Evolutionary conservation across 345 rosid genomes (phyloP).

Genomic region (Eucalyptus brandiana): DNA sequence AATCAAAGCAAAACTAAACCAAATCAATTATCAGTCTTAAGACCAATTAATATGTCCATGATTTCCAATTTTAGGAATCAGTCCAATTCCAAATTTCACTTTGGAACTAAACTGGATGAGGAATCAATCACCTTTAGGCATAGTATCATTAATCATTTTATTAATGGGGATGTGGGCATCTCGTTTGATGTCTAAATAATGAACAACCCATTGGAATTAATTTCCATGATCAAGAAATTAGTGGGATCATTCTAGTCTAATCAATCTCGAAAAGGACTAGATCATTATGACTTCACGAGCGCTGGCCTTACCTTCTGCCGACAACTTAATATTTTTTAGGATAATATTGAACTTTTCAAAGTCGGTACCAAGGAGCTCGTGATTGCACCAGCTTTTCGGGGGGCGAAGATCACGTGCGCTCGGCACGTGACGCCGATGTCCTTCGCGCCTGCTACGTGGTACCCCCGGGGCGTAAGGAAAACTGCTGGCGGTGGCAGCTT

Average conservation of each 20-base stretch:
- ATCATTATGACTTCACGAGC: background rate
- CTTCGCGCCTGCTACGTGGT: background rate
- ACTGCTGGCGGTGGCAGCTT: background rate
- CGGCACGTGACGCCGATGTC: background rate
- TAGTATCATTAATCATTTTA: background rate
- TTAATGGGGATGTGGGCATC: background rate
- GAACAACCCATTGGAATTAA: background rate
- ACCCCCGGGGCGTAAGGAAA: background rate
- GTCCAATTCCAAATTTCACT: no score
- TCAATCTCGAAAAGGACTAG: background rate
- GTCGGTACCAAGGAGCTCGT: background rate
- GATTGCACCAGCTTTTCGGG: background rate
- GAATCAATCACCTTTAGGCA: no score
- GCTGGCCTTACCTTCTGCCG: background rate
- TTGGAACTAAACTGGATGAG: fast-evolving
- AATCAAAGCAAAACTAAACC: fast-evolving
- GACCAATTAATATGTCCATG: fast-evolving
- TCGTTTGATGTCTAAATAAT: background rate
- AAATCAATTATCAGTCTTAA: fast-evolving
- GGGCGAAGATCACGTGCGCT: background rate
- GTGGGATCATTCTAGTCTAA: background rate
- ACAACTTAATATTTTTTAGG: background rate
- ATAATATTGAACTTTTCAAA: background rate
- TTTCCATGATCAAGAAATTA: background rate
- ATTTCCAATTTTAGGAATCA: fast-evolving